phyloP scores from a whole-genome alignment of 2,329 filamentous ascomycete species.

The Cryphonectria radicalis region DNA sequence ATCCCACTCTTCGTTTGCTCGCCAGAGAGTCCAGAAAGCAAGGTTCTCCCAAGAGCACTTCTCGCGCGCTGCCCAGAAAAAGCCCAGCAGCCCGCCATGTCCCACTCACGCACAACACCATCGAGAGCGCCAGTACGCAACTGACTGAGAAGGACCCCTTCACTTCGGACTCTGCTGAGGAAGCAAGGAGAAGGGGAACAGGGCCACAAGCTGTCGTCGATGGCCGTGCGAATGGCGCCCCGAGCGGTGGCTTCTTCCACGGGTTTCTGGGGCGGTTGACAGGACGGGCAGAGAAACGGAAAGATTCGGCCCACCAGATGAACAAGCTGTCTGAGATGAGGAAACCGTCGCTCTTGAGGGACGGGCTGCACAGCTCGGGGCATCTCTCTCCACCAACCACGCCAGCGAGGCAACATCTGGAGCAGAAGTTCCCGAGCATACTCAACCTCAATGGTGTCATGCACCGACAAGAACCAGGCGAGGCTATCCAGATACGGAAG shows the following conservation, averaged over 20 bases:
- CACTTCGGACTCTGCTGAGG: not conserved
- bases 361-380: not conserved
- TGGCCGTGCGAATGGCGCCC: not conserved
- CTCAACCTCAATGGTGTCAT: not conserved
- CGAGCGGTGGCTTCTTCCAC: not conserved
- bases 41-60: not conserved
- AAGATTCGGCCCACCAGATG: too few species aligned
- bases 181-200: not conserved
- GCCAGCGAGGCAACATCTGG: not conserved
- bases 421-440: not conserved
- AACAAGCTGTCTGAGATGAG: not conserved
- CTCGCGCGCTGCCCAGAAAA: rapidly evolving
- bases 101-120: not conserved
- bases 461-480: not conserved
- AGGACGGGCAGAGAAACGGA: too few species aligned
- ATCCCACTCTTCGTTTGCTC: not conserved
- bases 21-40: not conserved
- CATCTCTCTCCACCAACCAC: not conserved
- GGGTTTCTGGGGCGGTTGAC: too few species aligned
- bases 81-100: rapidly evolving
- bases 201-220: not conserved
- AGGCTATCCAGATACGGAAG: not conserved
- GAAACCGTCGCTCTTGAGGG: not conserved
- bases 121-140: not conserved
- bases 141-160: not conserved